Percentiles rank a stretch among this genome's conserved stretches.
These are phyloP conservation scores for Rhododendron ferrugineum DNA, from an alignment of 148 eudicot species.

Conservation along the genomic window DNA sequence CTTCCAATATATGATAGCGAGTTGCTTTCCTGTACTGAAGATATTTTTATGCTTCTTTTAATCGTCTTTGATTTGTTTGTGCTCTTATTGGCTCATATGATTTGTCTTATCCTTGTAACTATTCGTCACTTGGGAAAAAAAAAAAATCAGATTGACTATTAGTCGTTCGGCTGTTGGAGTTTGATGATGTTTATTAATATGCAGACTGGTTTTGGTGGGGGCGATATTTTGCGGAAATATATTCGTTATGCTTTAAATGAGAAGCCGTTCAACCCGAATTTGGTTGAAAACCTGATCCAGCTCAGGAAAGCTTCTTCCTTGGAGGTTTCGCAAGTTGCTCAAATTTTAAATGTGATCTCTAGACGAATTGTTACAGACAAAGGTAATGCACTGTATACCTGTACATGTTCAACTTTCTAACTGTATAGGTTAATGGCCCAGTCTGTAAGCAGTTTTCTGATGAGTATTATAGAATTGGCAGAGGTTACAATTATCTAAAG, in stretches of 20 bases:
- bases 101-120: background rate
- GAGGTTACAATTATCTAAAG: background rate
- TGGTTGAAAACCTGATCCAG: conserved; percentile 65
- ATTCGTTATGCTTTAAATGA: conserved; percentile 85
- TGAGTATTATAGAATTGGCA: background rate
- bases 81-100: background rate
- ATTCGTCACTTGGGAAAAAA: background rate
- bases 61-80: background rate
- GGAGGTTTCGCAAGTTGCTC: conserved; percentile 65
- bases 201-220: conserved; percentile 81
- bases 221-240: conserved; percentile 80
- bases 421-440: background rate
- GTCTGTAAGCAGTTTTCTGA: background rate
- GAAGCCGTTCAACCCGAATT: conserved; percentile 72
- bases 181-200: conserved; percentile 18
- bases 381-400: conserved; percentile 32
- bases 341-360: conserved; percentile 74
- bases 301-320: conserved; percentile 66
- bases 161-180: background rate
- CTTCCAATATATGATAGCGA: background rate
- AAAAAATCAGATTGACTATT: background rate
- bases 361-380: conserved; percentile 76
- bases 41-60: background rate
- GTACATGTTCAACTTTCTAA: background rate
- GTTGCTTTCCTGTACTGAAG: background rate